Evolutionary conservation across 1,284 basidiomycete genomes (phyloP).

Genomic region (Tilletia indica): DNA sequence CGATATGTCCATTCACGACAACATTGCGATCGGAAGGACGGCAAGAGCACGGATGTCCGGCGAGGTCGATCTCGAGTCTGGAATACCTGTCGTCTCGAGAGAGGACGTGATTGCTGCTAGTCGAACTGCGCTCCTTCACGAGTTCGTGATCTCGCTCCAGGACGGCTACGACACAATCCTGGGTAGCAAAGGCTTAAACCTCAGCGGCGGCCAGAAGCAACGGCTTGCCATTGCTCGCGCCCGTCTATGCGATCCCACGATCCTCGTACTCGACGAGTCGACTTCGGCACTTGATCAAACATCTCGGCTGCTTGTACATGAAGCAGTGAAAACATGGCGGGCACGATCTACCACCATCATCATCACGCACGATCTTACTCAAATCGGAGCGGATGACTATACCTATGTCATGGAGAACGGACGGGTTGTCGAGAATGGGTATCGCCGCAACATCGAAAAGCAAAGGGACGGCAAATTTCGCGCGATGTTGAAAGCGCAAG

Average conservation of each 20-base stretch:
- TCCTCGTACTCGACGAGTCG: conserved; percentile 92
- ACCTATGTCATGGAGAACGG: conserved; percentile 87
- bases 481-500: conserved; percentile 10
- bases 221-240: conserved; percentile 87
- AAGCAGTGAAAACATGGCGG: conserved; percentile 81
- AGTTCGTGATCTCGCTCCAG: conserved; percentile 78
- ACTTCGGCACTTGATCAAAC: conserved; percentile 91
- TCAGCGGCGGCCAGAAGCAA: conserved; percentile 93
- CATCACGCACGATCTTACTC: conserved; percentile 90
- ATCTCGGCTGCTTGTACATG: conserved; percentile 81
- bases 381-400: conserved; percentile 76
- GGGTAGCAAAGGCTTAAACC: conserved; percentile 70
- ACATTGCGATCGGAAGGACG: conserved; percentile 73
- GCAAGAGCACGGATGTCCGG: conserved; percentile 35
- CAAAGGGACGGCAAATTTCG: conserved; percentile 57
- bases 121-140: conserved; percentile 79
- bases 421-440: conserved; percentile 81
- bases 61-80: conserved; percentile 19
- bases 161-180: conserved; percentile 79
- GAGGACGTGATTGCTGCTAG: conserved; percentile 78
- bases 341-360: conserved; percentile 84
- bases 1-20: conserved; percentile 80
- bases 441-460: conserved; percentile 69
- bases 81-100: conserved; percentile 61
- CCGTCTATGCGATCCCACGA: conserved; percentile 77